Base-by-base conservation (phyloP, 495 filamentous ascomycete species). In the Hypoxylon subgilvum region DNA sequence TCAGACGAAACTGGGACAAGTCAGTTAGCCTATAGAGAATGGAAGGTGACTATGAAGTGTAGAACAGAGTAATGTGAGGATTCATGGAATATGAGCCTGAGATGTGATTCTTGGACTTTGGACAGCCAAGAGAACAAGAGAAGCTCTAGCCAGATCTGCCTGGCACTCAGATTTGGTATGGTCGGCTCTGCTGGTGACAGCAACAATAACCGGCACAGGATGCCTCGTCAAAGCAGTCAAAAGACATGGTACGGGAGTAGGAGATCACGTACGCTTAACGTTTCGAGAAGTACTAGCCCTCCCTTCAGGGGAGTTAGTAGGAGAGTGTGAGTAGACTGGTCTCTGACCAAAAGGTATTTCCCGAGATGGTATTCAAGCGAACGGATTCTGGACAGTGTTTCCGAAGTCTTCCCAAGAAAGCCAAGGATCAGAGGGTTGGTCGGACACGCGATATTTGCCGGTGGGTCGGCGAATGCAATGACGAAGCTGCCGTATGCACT, bases 201-300 rank as follows among this genome's bases (percentile, higher is more conserved):
- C 57, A 52, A 46, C 43, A 67, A 47, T 58, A 64, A 53, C 59
- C 65, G 63, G 61, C 58, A 45, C 58, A 59, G 61, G 36, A 52
- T 57, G 62, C 59, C 62, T 69, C 57, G 66, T 68, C 66, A 68
- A 63, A 65, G 66, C 63, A 57, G 60, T 66, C 48, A 49, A 59
- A n/a, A 63, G 57, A 57, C 65, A 61, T 65, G 69, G 68, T 42
- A 57, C 31, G 21, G n/a, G 31, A 49, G 27, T 49, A 51, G 53
- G 57, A 55, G 32, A 74, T 68, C 72, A 74, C 74, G 65, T 72
- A 71, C 71, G 62, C 57, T 71, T 70, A 60, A 65, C 50, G 73
- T 74, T 74, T 76, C 71, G 69, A 69, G 52, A 58, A 18, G 50
- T 57, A 42, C 49, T 52, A 34, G 39, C 50, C 45, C 50, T 64